Conservation (phyloP, 2,329 filamentous ascomycete species). For the Tolypocladium tropicale region DNA sequence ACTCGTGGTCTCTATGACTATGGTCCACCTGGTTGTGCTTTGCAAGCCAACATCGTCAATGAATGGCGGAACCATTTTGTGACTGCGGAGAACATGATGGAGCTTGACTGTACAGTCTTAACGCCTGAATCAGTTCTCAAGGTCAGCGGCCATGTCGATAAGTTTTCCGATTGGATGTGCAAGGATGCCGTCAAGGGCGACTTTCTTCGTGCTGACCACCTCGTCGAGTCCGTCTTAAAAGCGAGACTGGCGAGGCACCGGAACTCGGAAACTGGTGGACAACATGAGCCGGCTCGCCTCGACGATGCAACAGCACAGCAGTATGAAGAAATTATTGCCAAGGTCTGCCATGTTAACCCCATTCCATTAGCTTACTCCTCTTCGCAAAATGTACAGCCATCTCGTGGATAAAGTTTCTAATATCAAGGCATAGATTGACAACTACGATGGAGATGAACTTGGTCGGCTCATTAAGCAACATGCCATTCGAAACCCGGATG, state of each 20-base stretch:
- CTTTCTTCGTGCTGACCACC: conserved; percentile 90
- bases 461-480: conserved; percentile 84
- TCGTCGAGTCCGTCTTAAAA: conserved; percentile 91
- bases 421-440: too few relatives aligned
- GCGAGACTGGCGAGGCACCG: too few relatives aligned
- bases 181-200: conserved; percentile 97
- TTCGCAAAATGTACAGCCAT: too few relatives aligned
- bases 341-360: too few relatives aligned
- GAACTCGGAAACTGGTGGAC: too few relatives aligned
- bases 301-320: too few relatives aligned
- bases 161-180: conserved; percentile 99
- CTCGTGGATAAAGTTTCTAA: too few relatives aligned
- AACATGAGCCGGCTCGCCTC: too few relatives aligned
- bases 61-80: conserved; percentile 91
- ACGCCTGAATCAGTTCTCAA: conserved; percentile 91
- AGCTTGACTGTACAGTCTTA: conserved; percentile 87
- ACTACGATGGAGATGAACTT: conserved; percentile 81
- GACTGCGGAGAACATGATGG: conserved; percentile 86
- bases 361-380: too few relatives aligned
- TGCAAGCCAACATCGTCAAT: conserved; percentile 82
- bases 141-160: conserved; percentile 93
- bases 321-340: too few relatives aligned
- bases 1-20: conserved; percentile 90
- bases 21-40: conserved; percentile 75
- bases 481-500: conserved; percentile 81